A percentile compares a stretch with the other conserved stretches of the same genome.
Conservation (phyloP, 495 filamentous ascomycete species). For the Aspergillus leporis region DNA sequence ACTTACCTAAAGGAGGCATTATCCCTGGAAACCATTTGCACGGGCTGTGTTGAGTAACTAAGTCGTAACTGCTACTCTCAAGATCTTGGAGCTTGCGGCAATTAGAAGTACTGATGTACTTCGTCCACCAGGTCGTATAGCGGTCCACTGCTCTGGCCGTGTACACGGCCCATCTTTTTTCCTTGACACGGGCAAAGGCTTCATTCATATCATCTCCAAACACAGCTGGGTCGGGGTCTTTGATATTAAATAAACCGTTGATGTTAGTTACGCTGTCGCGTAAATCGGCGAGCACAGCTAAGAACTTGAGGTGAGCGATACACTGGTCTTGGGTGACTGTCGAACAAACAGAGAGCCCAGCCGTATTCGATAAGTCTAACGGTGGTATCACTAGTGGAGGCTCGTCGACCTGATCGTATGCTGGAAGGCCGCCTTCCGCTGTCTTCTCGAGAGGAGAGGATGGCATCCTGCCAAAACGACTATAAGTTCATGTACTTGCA, state of each 20-base stretch:
- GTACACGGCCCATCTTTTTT: conserved; percentile 82
- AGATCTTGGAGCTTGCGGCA: conserved; percentile 12
- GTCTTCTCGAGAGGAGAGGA: not conserved
- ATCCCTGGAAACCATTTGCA: conserved; percentile 19
- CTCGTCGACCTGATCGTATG: conserved; percentile 21
- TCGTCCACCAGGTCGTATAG: conserved; percentile 71
- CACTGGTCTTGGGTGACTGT: conserved; percentile 49
- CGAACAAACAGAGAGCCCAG: conserved; percentile 16
- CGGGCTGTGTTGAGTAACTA: conserved; percentile 8
- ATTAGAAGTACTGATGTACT: conserved; percentile 17
- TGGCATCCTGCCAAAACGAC: not conserved
- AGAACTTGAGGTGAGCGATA: conserved; percentile 75
- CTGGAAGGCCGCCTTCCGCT: conserved; percentile 15
- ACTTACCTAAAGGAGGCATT: conserved; percentile 38
- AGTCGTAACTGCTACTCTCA: conserved; percentile 12
- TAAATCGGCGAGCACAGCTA: conserved; percentile 67
- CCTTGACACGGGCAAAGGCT: conserved; percentile 53
- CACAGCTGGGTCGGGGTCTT: conserved; percentile 43
- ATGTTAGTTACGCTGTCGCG: conserved; percentile 63
- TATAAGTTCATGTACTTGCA: not conserved
- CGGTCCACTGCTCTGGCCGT: conserved; percentile 71
- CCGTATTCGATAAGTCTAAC: conserved; percentile 17
- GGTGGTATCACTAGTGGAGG: conserved; percentile 15
- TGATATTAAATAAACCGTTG: conserved; percentile 66
- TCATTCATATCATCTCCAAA: conserved; percentile 18